phyloP scores from a whole-genome alignment of 2,329 filamentous ascomycete species.

The Didymella exigua region DNA sequence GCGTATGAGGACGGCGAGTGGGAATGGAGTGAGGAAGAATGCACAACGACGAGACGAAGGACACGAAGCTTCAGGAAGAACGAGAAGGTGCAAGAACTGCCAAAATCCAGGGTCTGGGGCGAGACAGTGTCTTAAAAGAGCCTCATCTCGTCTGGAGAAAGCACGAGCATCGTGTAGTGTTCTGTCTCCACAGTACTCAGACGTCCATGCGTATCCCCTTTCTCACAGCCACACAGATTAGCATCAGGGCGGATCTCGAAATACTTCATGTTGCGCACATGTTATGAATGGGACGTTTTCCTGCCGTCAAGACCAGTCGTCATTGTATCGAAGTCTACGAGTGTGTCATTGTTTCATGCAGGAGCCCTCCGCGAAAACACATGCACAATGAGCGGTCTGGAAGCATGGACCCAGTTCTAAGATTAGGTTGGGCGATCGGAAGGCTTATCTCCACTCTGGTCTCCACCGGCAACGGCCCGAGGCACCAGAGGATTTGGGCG shows the following conservation, averaged over 20 bases:
- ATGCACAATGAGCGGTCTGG: slow-evolving; percentile 11
- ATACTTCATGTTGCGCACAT: no score
- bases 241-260: no score
- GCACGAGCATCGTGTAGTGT: slow-evolving; percentile 12
- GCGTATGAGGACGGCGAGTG: no score
- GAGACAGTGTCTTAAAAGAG: slow-evolving; percentile 8
- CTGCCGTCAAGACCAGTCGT: no score
- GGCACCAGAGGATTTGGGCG: neutral
- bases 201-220: slow-evolving; percentile 9
- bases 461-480: slow-evolving; percentile 4
- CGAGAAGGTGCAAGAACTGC: neutral
- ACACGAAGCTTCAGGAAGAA: neutral
- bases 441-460: neutral
- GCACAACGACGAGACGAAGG: neutral
- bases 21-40: neutral
- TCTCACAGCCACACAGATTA: neutral
- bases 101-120: neutral
- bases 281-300: no score
- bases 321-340: neutral
- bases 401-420: slow-evolving; percentile 9
- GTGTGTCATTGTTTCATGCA: neutral
- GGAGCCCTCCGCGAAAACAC: no score
- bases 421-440: slow-evolving; percentile 10
- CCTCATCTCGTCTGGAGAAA: slow-evolving; percentile 16
- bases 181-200: slow-evolving; percentile 1